Evolutionary conservation across 2,329 filamentous ascomycete genomes (phyloP).

Genomic region (Colletotrichum sp.): DNA sequence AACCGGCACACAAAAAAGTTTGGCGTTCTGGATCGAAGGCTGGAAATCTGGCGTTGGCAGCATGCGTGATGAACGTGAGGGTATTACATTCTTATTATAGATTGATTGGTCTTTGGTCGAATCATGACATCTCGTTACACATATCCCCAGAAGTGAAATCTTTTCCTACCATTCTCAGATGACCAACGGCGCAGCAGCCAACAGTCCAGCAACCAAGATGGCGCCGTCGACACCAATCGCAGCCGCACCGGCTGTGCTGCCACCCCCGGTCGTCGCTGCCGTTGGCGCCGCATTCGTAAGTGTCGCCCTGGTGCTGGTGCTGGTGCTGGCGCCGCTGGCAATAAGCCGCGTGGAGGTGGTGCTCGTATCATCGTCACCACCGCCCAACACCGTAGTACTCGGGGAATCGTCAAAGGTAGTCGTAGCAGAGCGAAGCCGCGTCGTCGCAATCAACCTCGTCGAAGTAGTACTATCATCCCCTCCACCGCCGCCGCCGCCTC

Average conservation of each 20-base stretch:
- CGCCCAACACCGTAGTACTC: not conserved
- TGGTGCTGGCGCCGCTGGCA: not conserved
- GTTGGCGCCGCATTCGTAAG: not conserved
- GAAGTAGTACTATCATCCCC: not conserved
- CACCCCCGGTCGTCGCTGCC: not conserved
- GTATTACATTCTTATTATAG: not conserved
- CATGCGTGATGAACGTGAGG: not conserved
- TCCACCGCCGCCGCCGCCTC: not conserved
- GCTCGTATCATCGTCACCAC: not conserved
- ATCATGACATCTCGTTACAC: not conserved
- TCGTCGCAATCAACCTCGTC: not conserved
- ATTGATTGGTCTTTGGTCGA: not conserved
- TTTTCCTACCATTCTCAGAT: not conserved
- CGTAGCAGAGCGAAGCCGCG: not conserved
- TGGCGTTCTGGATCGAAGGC: not conserved
- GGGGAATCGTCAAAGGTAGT: not conserved
- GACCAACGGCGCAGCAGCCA: not conserved
- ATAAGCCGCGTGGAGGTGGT: slow-evolving; percentile 1
- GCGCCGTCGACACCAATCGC: not conserved
- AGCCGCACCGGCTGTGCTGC: not conserved
- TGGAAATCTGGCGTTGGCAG: not conserved
- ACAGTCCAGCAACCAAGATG: not conserved
- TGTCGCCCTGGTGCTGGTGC: not conserved
- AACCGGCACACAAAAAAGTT: not conserved
- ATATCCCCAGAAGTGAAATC: not conserved